phyloP scores from a whole-genome alignment of 2,329 filamentous ascomycete species.

The Penicillium sp. region DNA sequence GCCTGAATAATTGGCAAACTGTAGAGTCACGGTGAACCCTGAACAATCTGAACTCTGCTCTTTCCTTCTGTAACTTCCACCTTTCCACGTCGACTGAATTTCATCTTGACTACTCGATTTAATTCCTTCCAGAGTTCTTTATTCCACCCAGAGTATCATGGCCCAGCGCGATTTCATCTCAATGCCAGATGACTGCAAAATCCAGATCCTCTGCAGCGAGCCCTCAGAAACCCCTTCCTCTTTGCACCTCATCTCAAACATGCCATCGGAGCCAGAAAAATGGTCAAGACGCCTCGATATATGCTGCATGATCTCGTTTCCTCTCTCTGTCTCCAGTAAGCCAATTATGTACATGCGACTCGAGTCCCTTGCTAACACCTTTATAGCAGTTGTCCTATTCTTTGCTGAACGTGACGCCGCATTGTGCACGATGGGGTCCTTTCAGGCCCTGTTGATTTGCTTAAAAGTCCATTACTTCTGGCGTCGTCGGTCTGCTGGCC shows the following conservation, averaged over 20 bases:
- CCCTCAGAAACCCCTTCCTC: neutral
- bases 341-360: neutral
- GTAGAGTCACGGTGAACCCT: too few species aligned
- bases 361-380: neutral
- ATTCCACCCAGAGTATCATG: neutral
- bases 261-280: neutral
- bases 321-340: neutral
- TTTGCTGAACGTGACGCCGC: neutral
- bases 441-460: neutral
- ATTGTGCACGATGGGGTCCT: neutral
- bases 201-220: neutral
- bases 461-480: neutral
- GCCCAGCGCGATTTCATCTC: neutral
- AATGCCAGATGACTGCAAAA: neutral
- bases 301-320: neutral
- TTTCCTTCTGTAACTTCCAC: neutral
- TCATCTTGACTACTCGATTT: neutral
- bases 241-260: neutral
- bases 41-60: too few species aligned
- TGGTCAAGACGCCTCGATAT: neutral
- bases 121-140: neutral
- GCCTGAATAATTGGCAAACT: too few species aligned
- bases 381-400: neutral
- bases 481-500: neutral
- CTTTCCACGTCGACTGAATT: neutral